Evolutionary conservation across 257 asterid genomes (phyloP).

Genomic region (Echites panduratus): DNA sequence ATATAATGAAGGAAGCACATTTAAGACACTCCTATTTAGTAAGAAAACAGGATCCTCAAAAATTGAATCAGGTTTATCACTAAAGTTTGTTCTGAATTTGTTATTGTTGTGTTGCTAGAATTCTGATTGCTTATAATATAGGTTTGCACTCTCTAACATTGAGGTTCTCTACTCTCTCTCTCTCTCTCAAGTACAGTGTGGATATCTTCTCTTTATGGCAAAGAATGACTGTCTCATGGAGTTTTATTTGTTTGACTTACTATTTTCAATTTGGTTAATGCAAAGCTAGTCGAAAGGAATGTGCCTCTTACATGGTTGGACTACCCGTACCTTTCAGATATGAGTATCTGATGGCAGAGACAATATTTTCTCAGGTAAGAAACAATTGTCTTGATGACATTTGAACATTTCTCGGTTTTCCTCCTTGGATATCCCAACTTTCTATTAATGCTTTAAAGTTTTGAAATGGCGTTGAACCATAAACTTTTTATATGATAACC

Average conservation of each 20-base stretch:
- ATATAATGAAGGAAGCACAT: neutral
- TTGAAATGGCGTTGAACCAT: neutral
- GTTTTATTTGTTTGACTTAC: slow-evolving; percentile 32
- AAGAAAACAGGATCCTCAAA: too few relatives aligned
- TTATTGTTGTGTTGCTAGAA: neutral
- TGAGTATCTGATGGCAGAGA: slow-evolving; percentile 98
- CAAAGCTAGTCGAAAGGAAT: slow-evolving; percentile 99
- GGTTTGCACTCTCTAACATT: neutral
- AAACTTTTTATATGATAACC: neutral
- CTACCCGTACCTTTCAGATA: slow-evolving; percentile 94
- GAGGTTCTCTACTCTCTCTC: neutral
- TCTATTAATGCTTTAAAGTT: neutral
- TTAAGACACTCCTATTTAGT: neutral
- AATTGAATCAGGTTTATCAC: too few relatives aligned
- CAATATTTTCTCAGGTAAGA: slow-evolving; percentile 93
- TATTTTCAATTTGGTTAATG: slow-evolving; percentile 52
- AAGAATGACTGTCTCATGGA: neutral
- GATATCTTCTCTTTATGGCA: neutral
- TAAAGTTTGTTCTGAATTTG: neutral
- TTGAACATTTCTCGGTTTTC: too few relatives aligned
- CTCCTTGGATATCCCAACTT: neutral
- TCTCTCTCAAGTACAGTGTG: neutral
- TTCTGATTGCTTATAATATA: neutral
- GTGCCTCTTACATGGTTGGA: slow-evolving; percentile 96
- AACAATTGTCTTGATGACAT: neutral